Conservation (phyloP, 1,139 yeast species). For the Waltiozyma sp. region DNA sequence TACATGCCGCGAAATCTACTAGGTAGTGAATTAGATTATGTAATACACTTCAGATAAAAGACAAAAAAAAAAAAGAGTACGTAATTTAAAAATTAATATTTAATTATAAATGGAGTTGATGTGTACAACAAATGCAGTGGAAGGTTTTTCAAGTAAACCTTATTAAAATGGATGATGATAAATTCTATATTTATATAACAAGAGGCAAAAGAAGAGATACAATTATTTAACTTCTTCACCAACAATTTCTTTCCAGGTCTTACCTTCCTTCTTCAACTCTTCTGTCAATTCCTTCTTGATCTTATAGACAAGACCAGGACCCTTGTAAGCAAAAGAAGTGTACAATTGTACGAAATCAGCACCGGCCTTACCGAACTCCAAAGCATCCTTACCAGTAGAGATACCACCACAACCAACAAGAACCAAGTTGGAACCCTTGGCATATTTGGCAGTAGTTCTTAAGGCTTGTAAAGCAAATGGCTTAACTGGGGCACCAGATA, state of each 20-base stretch:
- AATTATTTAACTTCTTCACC: slow-evolving; percentile 33
- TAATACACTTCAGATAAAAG: no score
- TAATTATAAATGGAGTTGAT: no score
- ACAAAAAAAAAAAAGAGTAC: no score
- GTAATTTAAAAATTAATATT: no score
- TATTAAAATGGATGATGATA: no score
- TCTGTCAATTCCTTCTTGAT: slow-evolving; percentile 64
- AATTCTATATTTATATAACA: not conserved
- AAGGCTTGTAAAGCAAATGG: slow-evolving; percentile 68
- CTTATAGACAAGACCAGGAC: slow-evolving; percentile 78
- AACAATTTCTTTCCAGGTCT: slow-evolving; percentile 72
- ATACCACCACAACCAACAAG: slow-evolving; percentile 95
- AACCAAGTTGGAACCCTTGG: slow-evolving; percentile 58
- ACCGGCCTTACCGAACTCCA: slow-evolving; percentile 90
- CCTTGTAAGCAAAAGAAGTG: slow-evolving; percentile 86
- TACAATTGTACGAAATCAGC: slow-evolving; percentile 80
- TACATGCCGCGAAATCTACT: no score
- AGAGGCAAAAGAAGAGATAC: not conserved
- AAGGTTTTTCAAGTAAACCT: no score
- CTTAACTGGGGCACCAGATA: slow-evolving; percentile 87
- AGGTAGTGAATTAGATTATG: no score
- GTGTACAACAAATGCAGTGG: no score
- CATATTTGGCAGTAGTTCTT: slow-evolving; percentile 55
- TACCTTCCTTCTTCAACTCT: slow-evolving; percentile 62
- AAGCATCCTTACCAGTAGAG: slow-evolving; percentile 69